These are phyloP conservation scores for Globisporangium splendens DNA, from an alignment of 352 stramenopile species.

Conservation along the genomic window DNA sequence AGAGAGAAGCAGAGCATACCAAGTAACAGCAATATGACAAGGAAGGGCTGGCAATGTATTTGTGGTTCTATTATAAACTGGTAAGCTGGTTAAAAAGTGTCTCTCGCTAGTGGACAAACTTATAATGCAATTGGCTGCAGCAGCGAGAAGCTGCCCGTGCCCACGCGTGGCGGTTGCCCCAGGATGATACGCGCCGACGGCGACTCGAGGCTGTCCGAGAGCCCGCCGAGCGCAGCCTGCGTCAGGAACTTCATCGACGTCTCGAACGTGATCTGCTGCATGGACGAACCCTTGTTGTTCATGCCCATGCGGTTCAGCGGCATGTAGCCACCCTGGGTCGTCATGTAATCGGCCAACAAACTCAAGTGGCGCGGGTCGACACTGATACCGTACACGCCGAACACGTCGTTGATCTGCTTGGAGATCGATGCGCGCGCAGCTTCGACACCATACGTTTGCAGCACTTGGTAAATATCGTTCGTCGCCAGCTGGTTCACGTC, in stretches of 20 bases:
- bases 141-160: conserved; percentile 95
- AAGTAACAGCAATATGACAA: neutral
- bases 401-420: conserved; percentile 98
- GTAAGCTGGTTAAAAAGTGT: neutral
- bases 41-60: neutral
- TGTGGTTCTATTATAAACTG: neutral
- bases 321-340: conserved; percentile 95
- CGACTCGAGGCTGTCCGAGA: conserved; percentile 90
- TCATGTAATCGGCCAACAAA: conserved; percentile 99
- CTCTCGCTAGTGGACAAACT: conserved; percentile 5
- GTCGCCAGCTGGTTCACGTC: conserved; percentile 95
- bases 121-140: conserved; percentile 85
- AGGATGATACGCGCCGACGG: conserved; percentile 95
- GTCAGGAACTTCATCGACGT: conserved; percentile 99
- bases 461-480: conserved; percentile 98
- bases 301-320: conserved; percentile 98
- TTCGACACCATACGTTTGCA: conserved; percentile 98
- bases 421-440: conserved; percentile 96
- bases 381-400: conserved; percentile 99
- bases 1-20: too few species aligned
- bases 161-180: conserved; percentile 91
- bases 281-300: conserved; percentile 92
- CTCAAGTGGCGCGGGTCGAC: conserved; percentile 98
- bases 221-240: conserved; percentile 89
- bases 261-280: conserved; percentile 99